Evolutionary conservation across 768 basidiomycete genomes (phyloP), one percentile per base, ranked within the genome.

Genomic region (Sporobolomyces phaffii): DNA sequence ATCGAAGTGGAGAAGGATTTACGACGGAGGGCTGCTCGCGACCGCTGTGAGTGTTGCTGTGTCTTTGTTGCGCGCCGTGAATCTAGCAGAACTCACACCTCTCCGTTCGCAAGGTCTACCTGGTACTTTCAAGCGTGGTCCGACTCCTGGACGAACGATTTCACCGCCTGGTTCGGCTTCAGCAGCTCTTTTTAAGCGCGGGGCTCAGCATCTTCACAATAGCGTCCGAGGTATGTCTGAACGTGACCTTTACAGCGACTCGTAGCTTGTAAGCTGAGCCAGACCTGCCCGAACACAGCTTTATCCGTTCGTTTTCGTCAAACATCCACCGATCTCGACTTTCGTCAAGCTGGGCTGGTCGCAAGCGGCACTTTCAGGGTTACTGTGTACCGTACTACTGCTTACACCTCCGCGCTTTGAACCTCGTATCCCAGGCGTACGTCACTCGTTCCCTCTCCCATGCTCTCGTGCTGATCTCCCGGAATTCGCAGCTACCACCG

Each of bases 301-400:
- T 26, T 34, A 36, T 20, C 65, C 65, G 1, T 68, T 68, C 54
- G 40, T 45, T 13, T 68, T 62, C 56, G 31, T 68, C 34, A 2
- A 14, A 5, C 68, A 64, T n/a, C 62, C 56, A 9, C 24, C 31
- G 22, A 24, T 45, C 9, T n/a, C 52, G 2, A 2, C 20, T 10
- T 18, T 24, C 38, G 43, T 28, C 24, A 26, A 34, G 2, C 33
- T 64, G 8, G 62, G 58, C 11, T n/a, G 51, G 24, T 38, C 44
- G 0, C 56, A 60, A 34, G 34, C 51, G 0, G 53, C 7, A 3
- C 38, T 64, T 14, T 2, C 36, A 1, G 1, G 24, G 5, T 0
- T 15, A 1, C 58, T 63, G 22, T 38, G 45, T n/a, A 24, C 18
- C 10, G 31, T 60, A 3, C 50, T 60, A 9, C 31, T 54, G 11